Base-by-base conservation (phyloP, 441 rosid species). In the Pelargonium fulgidum region DNA sequence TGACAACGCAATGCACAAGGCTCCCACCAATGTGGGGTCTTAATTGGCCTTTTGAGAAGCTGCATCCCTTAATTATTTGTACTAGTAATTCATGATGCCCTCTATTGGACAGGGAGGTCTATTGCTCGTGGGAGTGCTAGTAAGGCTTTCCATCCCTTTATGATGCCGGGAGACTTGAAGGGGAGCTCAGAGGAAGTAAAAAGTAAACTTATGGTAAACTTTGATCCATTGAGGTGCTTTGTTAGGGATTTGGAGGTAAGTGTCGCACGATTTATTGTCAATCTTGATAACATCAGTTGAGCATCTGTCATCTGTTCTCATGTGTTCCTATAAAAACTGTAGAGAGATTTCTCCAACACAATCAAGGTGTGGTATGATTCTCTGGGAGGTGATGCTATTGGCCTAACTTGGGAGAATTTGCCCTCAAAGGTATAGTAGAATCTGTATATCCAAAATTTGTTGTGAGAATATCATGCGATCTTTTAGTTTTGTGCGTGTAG, bases 301-400 rank as follows among this genome's bases (percentile, higher is more conserved):
- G 64, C 0, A 12, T 59, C 6, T 0, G 2, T 24, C 62, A 62
- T 66, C 39, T 74, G 64, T 75, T 11, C 68, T 70, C 65, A 61
- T 68, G 10, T 66, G 64, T 19, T 65, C 4, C 17, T 62, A 10
- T 68, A 68, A 56, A 70, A 45, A 65, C 52, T 80, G 75, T 68
- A 93, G 98, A 81, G 80, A 76, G 89, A 84, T 71, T 86, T 79
- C 75, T 71, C 81, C 1, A 77, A 72, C 62, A 79, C 74, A 56
- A 71, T 89, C 79, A 89, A 88, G 79, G 70, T 85, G n/a, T 91
- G 98, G 97, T 89, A 87, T 75, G 96, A 91, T 83, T 84, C 86
- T 65, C 66, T 89, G 19, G 98, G 97, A 74, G 93, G 96, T 14
- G 97, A 93, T 56, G 96, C 84, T 0, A 72, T 93, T 70, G 98